Evolutionary conservation across 2,329 filamentous ascomycete species (phyloP).

Genomic region (Monosporascus sp.): DNA sequence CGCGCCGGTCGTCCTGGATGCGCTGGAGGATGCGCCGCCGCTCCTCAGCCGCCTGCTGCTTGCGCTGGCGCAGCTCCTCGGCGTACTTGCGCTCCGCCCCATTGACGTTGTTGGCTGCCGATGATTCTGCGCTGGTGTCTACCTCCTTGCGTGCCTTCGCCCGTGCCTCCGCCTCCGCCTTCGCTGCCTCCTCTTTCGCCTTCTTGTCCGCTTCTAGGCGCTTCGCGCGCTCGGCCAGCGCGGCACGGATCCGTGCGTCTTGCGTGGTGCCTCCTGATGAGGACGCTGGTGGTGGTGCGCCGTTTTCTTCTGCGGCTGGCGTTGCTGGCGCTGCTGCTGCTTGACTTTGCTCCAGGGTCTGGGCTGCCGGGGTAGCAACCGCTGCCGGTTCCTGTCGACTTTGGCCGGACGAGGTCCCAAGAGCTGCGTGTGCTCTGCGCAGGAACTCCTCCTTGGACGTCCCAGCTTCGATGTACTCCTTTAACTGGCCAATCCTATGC

Average conservation of each 20-base stretch:
- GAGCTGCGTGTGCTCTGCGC: conserved; percentile 42
- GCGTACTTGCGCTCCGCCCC: conserved; percentile 41
- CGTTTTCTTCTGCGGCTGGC: neutral
- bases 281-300: neutral
- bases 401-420: conserved; percentile 23
- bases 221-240: conserved; percentile 48
- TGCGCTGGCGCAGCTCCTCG: conserved; percentile 55
- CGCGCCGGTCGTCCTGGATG: conserved; percentile 72
- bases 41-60: conserved; percentile 62
- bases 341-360: conserved; percentile 3
- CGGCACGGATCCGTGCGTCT: conserved; percentile 20
- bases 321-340: conserved; percentile 1
- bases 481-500: conserved; percentile 65
- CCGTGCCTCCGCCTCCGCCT: conserved; percentile 40
- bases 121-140: neutral
- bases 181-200: conserved; percentile 45
- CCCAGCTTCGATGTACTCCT: conserved; percentile 68
- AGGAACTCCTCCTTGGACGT: conserved; percentile 62
- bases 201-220: conserved; percentile 40
- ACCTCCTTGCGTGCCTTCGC: conserved; percentile 30
- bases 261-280: neutral
- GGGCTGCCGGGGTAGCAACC: conserved; percentile 3
- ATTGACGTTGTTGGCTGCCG: conserved; percentile 15
- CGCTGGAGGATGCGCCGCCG: conserved; percentile 65
- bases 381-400: conserved; percentile 10